phyloP scores from a whole-genome alignment of 2,329 filamentous ascomycete species.

The Diaporthe australafricana region DNA sequence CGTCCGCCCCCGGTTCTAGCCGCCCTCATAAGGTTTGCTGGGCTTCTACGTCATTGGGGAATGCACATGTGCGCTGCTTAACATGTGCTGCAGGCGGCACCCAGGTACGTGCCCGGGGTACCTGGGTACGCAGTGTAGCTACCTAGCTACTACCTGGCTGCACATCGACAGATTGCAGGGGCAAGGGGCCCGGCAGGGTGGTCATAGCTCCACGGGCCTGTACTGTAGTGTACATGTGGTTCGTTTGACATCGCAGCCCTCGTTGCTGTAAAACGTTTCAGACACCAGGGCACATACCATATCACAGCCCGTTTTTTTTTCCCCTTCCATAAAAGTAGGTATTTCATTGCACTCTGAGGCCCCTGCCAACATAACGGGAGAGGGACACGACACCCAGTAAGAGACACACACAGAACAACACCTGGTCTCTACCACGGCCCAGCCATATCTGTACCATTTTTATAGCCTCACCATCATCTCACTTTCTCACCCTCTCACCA shows the following conservation, averaged over 20 bases:
- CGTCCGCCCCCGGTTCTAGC: background rate
- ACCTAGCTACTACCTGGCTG: no score
- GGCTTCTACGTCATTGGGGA: constrained; percentile 16
- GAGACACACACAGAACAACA: constrained; percentile 6
- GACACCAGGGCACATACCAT: constrained; percentile 9
- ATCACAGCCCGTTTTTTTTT: constrained; percentile 1
- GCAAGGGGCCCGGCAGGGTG: constrained; percentile 8
- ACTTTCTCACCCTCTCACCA: background rate
- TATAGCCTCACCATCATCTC: background rate
- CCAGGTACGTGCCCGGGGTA: background rate
- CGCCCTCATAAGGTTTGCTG: background rate
- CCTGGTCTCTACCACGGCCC: constrained; percentile 1
- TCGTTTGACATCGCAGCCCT: background rate
- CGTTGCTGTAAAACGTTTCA: constrained; percentile 11
- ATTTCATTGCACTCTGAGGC: background rate
- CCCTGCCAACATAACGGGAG: background rate
- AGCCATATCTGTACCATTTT: background rate
- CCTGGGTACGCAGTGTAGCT: no score
- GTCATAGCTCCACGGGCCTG: constrained; percentile 8
- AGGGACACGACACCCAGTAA: constrained; percentile 45
- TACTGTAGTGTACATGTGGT: background rate
- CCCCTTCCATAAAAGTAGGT: background rate
- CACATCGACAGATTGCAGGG: background rate
- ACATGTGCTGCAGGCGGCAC: no score
- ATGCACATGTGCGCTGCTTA: background rate